phyloP scores from a whole-genome alignment of 2,329 filamentous ascomycete genomes.

The Ophiocordyceps camponoti-leonardi region DNA sequence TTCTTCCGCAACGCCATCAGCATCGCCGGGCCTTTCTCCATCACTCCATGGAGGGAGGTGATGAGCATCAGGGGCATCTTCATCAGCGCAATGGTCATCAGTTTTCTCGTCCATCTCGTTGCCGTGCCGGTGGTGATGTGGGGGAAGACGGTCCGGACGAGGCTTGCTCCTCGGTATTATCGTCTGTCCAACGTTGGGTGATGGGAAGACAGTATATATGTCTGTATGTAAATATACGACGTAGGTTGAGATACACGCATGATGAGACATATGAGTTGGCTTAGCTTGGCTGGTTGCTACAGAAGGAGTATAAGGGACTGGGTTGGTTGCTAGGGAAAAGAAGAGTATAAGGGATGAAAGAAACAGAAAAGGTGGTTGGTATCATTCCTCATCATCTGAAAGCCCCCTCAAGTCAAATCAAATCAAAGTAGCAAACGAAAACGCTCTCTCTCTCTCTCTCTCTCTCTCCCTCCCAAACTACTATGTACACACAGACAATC shows the following conservation, averaged over 20 bases:
- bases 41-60: slow-evolving; percentile 12
- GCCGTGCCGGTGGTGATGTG: slow-evolving; percentile 14
- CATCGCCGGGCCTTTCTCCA: slow-evolving; percentile 11
- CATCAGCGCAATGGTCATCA: slow-evolving; percentile 8
- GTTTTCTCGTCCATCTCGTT: slow-evolving; percentile 8
- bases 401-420: no score
- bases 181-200: neutral
- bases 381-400: slow-evolving; percentile 1
- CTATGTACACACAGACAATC: no score
- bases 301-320: neutral
- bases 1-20: slow-evolving; percentile 15
- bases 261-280: no score
- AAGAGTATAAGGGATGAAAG: neutral
- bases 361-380: neutral
- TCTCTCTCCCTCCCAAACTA: no score
- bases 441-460: no score
- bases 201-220: no score
- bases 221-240: neutral
- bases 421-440: no score
- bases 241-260: no score
- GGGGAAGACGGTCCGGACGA: slow-evolving; percentile 12
- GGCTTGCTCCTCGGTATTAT: slow-evolving; percentile 1
- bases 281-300: no score
- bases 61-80: slow-evolving; percentile 15
- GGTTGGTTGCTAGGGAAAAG: no score